These are phyloP conservation scores for Penicillium psychrofluorescens DNA, from an alignment of 495 filamentous ascomycete species.

Conservation along the genomic window DNA sequence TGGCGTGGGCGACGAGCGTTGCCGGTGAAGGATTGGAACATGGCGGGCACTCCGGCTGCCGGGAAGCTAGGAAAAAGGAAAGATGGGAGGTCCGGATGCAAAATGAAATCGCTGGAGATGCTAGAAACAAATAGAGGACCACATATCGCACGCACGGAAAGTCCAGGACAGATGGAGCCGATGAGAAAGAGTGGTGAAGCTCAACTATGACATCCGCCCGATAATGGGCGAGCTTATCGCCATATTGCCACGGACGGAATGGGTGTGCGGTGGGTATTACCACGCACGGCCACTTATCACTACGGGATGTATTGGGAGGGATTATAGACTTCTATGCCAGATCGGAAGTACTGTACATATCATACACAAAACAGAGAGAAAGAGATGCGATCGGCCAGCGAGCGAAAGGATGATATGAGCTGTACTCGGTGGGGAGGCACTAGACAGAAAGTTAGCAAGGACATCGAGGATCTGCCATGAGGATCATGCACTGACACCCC, in stretches of 20 bases:
- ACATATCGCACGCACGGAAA: slow-evolving; percentile 17
- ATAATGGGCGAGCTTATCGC: not conserved
- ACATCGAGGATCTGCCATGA: too few species aligned
- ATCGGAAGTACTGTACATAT: slow-evolving; percentile 20
- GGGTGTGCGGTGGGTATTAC: not conserved
- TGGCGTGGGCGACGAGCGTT: slow-evolving; percentile 77
- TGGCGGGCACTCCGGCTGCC: slow-evolving; percentile 28
- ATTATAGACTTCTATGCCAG: not conserved
- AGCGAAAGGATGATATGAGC: slow-evolving; percentile 5
- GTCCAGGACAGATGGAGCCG: slow-evolving; percentile 2
- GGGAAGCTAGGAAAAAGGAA: not conserved
- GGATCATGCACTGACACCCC: too few species aligned
- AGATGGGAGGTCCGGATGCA: slow-evolving; percentile 1
- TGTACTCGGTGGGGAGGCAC: too few species aligned
- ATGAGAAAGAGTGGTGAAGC: slow-evolving; percentile 5
- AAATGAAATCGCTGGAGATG: slow-evolving; percentile 7
- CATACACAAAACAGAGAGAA: slow-evolving; percentile 9
- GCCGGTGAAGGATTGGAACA: slow-evolving; percentile 91
- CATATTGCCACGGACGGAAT: not conserved
- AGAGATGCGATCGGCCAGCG: slow-evolving; percentile 15
- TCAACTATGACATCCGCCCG: slow-evolving; percentile 23
- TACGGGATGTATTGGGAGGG: not conserved
- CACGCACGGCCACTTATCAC: not conserved
- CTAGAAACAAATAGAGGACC: slow-evolving; percentile 8
- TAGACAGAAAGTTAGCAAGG: too few species aligned